phyloP scores from a whole-genome alignment of 2,329 filamentous ascomycete genomes.

The Penicillium olsonii region DNA sequence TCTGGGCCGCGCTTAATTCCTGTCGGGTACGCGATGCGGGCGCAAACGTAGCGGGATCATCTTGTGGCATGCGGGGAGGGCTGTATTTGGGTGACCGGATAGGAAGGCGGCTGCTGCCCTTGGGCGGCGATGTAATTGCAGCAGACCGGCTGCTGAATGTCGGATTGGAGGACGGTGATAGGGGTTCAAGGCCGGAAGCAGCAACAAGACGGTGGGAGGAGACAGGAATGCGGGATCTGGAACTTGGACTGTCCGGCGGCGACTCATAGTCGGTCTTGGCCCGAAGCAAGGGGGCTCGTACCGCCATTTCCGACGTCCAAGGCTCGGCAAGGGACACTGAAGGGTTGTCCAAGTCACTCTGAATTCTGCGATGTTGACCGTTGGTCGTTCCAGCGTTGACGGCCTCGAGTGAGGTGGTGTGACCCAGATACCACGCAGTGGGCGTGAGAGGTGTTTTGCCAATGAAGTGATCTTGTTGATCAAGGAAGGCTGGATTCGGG shows the following conservation, averaged over 20 bases:
- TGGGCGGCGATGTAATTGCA: slow-evolving; percentile 38
- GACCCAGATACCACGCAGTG: slow-evolving; percentile 64
- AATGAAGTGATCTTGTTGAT: slow-evolving; percentile 38
- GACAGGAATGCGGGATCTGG: slow-evolving; percentile 49
- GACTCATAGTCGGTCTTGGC: slow-evolving; percentile 28
- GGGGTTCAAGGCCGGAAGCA: slow-evolving; percentile 44
- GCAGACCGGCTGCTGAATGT: slow-evolving; percentile 33
- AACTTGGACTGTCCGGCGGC: slow-evolving; percentile 33
- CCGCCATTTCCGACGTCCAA: slow-evolving; percentile 37
- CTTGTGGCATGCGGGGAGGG: slow-evolving; percentile 27
- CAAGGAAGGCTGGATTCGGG: slow-evolving; percentile 46
- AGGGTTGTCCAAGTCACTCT: slow-evolving; percentile 59
- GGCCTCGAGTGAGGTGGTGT: slow-evolving; percentile 46
- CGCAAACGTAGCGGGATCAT: slow-evolving; percentile 30
- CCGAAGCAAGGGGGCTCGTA: slow-evolving; percentile 29
- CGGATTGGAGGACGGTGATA: slow-evolving; percentile 40
- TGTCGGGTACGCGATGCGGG: slow-evolving; percentile 39
- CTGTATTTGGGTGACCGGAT: slow-evolving; percentile 39
- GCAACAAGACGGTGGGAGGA: slow-evolving; percentile 42
- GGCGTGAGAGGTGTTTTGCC: slow-evolving; percentile 64
- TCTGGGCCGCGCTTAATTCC: slow-evolving; percentile 33
- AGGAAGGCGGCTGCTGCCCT: slow-evolving; percentile 43
- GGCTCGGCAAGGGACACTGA: slow-evolving; percentile 30
- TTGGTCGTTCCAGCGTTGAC: slow-evolving; percentile 31
- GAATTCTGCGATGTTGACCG: slow-evolving; percentile 41